phyloP scores from a whole-genome alignment of 306 rosid species.

The Quercus alba region DNA sequence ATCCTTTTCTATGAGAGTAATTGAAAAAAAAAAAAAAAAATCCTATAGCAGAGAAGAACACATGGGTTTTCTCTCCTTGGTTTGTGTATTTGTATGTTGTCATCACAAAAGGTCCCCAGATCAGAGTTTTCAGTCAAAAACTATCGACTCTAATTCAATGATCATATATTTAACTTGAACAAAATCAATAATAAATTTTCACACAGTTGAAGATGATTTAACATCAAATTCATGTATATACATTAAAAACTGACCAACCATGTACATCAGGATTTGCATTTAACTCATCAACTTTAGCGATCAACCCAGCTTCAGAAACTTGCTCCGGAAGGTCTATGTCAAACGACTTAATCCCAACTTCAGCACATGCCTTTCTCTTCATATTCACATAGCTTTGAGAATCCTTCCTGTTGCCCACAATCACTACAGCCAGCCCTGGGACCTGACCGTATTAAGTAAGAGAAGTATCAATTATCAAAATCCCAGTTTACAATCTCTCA shows the following conservation, averaged over 20 bases:
- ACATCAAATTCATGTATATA: not conserved
- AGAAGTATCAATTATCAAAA: too few species aligned
- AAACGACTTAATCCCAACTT: conserved; percentile 78
- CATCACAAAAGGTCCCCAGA: not conserved
- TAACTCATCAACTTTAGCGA: conserved; percentile 59
- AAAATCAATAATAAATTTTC: not conserved
- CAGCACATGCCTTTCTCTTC: conserved; percentile 90
- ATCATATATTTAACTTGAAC: not conserved
- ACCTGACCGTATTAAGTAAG: conserved; percentile 35
- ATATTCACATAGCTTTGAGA: conserved; percentile 78
- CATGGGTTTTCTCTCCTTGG: not conserved
- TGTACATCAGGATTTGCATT: conserved; percentile 73
- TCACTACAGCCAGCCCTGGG: conserved; percentile 93
- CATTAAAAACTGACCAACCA: conserved; percentile 40
- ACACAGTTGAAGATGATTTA: not conserved
- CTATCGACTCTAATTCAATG: not conserved
- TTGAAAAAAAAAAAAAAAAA: not conserved
- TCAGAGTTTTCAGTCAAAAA: not conserved
- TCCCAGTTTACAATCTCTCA: too few species aligned
- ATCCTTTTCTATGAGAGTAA: not conserved
- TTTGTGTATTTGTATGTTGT: not conserved
- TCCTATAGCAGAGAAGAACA: not conserved
- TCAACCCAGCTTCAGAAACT: conserved; percentile 54
- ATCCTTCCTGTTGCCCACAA: conserved; percentile 81
- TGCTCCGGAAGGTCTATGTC: conserved; percentile 80